Base-by-base conservation (phyloP, 164 flowering plant genomes). In the Chloranthus sessilifolius region DNA sequence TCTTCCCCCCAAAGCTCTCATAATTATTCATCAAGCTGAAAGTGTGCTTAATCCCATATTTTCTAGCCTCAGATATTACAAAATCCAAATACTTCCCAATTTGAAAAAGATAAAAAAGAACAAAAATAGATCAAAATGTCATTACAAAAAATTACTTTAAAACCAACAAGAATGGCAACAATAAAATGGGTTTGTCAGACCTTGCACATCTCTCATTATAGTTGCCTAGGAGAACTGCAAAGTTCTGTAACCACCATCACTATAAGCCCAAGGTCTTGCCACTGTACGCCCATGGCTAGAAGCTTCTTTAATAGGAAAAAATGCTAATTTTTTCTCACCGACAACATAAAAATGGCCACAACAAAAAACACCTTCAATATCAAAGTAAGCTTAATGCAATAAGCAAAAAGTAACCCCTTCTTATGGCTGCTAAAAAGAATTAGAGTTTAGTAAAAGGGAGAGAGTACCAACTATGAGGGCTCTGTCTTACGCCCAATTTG, bases 261-360 rank as follows among this genome's bases (percentile, higher is more conserved):
- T 78, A 66, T 83, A 89, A 54, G 92, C 97, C 95, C 92, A 89
- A 39, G 95, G 66, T 59, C 97, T 75, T 26, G 74, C 82, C 23
- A 85, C 67, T 1, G 74, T 69, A 28, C 85, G 85, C 36, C 89
- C 87, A 64, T 71, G 66, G 12, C 38, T 47, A 2, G 69, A 46
- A 52, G 95, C 92, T 50, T 83, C 60, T 58, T 73, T 66, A 58
- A 89, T n/a, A n/a, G n/a, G n/a, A n/a, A n/a, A n/a, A n/a, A n/a
- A n/a, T n/a, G n/a, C n/a, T n/a, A n/a, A n/a, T n/a, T n/a, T n/a
- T n/a, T n/a, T n/a, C n/a, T n/a, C n/a, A n/a, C n/a, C n/a, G n/a
- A n/a, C n/a, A n/a, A n/a, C n/a, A n/a, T n/a, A n/a, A n/a, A n/a
- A n/a, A n/a, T n/a, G n/a, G n/a, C n/a, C n/a, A n/a, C n/a, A n/a